These are phyloP conservation scores for Pneumocystis oryctolagi DNA, from an alignment of 1,139 yeast species.

Conservation along the genomic window DNA sequence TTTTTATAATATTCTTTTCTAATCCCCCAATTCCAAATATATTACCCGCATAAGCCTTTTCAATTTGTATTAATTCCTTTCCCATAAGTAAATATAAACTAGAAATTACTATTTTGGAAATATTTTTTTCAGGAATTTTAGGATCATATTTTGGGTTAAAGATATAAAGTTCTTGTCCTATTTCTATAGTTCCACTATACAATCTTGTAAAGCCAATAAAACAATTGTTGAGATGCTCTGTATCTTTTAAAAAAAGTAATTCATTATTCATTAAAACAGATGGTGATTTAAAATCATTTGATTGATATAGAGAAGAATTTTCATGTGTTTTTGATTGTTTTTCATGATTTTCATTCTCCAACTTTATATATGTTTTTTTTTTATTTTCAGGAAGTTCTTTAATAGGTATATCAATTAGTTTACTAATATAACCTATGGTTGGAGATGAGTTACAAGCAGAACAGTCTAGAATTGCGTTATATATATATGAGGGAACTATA, in stretches of 20 bases:
- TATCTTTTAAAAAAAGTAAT: neutral
- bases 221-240: conserved; percentile 38
- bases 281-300: conserved; percentile 11
- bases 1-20: conserved; percentile 66
- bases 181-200: conserved; percentile 64
- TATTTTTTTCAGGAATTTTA: conserved; percentile 42
- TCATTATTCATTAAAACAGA: conserved; percentile 14
- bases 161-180: conserved; percentile 61
- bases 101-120: conserved; percentile 39
- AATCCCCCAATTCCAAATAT: conserved; percentile 91
- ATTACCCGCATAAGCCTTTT: conserved; percentile 83
- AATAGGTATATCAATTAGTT: conserved; percentile 71
- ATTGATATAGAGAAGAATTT: neutral
- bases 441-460: conserved; percentile 37
- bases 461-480: conserved; percentile 49
- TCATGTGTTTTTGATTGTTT: conserved; percentile 6
- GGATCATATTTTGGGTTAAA: conserved; percentile 85
- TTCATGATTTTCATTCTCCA: conserved; percentile 32
- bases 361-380: conserved; percentile 22
- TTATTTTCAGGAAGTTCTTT: conserved; percentile 58
- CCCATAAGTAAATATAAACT: conserved; percentile 84
- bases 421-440: conserved; percentile 73
- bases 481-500: conserved; percentile 36
- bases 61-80: conserved; percentile 61
- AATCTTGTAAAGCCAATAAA: conserved; percentile 79